Percentiles rank a stretch among this genome's conserved stretches.
phyloP scores from a whole-genome alignment of 495 filamentous ascomycete species.

The Podospora pseudocomata region DNA sequence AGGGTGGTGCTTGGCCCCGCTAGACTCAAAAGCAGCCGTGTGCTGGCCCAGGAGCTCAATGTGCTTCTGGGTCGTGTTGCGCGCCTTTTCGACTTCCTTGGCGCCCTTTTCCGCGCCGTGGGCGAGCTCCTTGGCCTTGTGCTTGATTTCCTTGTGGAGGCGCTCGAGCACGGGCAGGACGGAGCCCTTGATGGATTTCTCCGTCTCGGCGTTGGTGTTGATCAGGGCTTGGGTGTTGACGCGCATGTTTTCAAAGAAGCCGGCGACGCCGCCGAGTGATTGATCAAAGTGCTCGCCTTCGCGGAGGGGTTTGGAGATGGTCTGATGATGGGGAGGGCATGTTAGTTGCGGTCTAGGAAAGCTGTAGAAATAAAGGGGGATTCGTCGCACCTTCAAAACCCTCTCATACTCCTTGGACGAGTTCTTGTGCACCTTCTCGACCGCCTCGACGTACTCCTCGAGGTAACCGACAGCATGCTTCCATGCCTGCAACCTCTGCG shows the following conservation, averaged over 20 bases:
- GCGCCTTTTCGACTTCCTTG: conserved; percentile 88
- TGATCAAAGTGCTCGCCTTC: conserved; percentile 92
- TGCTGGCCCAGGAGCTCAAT: conserved; percentile 89
- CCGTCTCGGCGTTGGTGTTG: conserved; percentile 82
- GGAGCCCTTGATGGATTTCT: conserved; percentile 75
- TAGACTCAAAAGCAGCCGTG: conserved; percentile 68
- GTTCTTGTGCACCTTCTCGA: conserved; percentile 77
- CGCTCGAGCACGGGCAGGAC: conserved; percentile 86
- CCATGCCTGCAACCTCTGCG: conserved; percentile 86
- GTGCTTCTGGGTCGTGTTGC: conserved; percentile 83
- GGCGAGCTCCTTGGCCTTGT: conserved; percentile 82
- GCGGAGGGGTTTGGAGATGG: conserved; percentile 76
- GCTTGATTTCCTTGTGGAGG: conserved; percentile 92
- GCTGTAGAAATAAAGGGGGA: not conserved
- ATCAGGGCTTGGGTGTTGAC: conserved; percentile 86
- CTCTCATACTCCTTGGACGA: conserved; percentile 95
- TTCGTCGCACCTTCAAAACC: conserved; percentile 54
- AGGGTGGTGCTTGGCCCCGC: conserved; percentile 61
- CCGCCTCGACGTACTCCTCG: conserved; percentile 79
- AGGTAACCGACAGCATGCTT: conserved; percentile 90
- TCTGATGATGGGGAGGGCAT: conserved; percentile 43
- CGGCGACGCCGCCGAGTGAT: conserved; percentile 74
- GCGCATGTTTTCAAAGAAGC: conserved; percentile 89
- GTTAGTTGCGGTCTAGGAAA: not conserved
- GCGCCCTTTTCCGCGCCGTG: conserved; percentile 79